Percentiles rank a stretch among this genome's conserved stretches.
Evolutionary conservation across 306 rosid genomes (phyloP).

Genomic region (Senna siamea): DNA sequence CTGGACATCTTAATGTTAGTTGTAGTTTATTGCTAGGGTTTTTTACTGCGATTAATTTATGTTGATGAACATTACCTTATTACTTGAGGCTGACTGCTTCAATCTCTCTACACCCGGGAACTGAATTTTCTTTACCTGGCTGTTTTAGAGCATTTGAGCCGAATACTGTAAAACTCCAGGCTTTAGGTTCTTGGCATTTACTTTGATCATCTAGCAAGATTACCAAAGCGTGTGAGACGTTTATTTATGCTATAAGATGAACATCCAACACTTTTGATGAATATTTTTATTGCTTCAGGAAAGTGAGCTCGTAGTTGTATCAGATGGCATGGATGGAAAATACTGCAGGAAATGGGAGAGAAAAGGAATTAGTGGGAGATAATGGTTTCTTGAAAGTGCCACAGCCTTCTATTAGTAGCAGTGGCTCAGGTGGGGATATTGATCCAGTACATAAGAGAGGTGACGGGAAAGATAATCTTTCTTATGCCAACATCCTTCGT

Average conservation of each 20-base stretch:
- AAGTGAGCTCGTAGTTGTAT: slow-evolving; percentile 35
- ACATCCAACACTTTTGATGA: background rate
- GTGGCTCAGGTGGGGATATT: slow-evolving; percentile 45
- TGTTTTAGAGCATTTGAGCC: background rate
- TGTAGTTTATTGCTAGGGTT: slow-evolving; percentile 14
- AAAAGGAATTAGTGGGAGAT: slow-evolving; percentile 54
- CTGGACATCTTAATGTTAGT: background rate
- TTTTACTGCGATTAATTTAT: slow-evolving; percentile 29
- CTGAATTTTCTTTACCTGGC: slow-evolving; percentile 2
- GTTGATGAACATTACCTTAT: background rate
- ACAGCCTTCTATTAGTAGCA: slow-evolving; percentile 54
- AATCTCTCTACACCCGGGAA: background rate
- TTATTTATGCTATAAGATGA: background rate
- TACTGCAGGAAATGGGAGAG: slow-evolving; percentile 57
- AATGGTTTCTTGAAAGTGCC: slow-evolving; percentile 75
- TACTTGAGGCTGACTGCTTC: background rate
- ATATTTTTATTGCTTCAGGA: slow-evolving; percentile 28
- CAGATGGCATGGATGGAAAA: slow-evolving; percentile 74
- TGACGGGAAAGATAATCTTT: slow-evolving; percentile 70
- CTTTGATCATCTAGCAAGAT: background rate
- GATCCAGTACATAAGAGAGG: slow-evolving; percentile 42
- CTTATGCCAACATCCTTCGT: slow-evolving; percentile 79
- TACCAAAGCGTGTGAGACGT: background rate
- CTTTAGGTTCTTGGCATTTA: background rate
- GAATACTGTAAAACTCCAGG: background rate